Conservation (phyloP, 169 alveolate genomes). For the Plasmodium knowlesi region DNA sequence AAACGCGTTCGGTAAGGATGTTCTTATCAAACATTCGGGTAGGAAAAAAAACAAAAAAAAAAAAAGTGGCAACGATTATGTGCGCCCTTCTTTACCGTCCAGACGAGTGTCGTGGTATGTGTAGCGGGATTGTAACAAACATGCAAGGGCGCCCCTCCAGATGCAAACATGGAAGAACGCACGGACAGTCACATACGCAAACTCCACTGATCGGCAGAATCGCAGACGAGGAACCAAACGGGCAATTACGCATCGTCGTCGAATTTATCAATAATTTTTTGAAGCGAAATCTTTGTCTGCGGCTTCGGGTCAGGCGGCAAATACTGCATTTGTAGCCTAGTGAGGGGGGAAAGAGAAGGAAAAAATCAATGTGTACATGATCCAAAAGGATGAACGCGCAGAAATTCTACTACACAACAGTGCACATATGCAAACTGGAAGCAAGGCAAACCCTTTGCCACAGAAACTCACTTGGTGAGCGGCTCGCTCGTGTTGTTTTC, state of each 20-base stretch:
- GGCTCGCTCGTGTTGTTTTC: conserved; percentile 35
- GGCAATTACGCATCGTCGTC: not conserved
- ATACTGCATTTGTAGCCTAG: conserved; percentile 62
- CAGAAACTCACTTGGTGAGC: conserved; percentile 30
- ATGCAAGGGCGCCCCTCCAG: no score
- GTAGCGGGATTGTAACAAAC: not conserved
- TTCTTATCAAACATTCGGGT: not conserved
- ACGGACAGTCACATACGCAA: not conserved
- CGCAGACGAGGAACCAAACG: not conserved
- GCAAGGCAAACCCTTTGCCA: not conserved
- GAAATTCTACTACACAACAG: not conserved
- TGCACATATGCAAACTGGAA: not conserved
- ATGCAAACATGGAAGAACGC: not conserved
- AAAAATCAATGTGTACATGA: not conserved
- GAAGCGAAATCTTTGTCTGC: conserved; percentile 60
- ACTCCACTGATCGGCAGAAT: not conserved
- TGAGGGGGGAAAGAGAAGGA: not conserved
- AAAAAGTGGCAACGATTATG: not conserved
- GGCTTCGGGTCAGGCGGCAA: conserved; percentile 73
- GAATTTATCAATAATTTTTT: conserved; percentile 20
- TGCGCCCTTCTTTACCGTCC: not conserved
- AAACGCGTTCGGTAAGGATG: not conserved
- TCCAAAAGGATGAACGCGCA: not conserved
- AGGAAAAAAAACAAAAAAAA: not conserved
- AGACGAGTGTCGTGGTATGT: not conserved